Base-by-base conservation (phyloP, 768 basidiomycete species). In the Phaeotremella fagi region DNA sequence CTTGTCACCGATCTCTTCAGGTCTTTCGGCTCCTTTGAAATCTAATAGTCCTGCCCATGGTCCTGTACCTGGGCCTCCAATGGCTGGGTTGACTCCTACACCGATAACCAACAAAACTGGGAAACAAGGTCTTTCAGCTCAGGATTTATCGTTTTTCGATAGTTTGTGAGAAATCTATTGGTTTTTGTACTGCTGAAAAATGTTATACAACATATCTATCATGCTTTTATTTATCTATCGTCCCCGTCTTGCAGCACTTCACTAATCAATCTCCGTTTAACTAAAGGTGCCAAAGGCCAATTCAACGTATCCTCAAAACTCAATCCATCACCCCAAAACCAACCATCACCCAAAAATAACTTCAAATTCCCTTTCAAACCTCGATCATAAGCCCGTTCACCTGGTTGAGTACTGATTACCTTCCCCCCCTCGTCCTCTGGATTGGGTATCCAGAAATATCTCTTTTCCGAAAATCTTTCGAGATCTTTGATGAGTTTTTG, bases 71-170 rank as follows among this genome's bases (percentile, higher is more conserved):
- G 31, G 9, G 16, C 7, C 7, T 7, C 31, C 31, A 33, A n/a
- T n/a, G n/a, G n/a, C n/a, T n/a, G n/a, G n/a, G n/a, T n/a, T n/a
- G n/a, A 16, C 31, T 16, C 31, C 31, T 16, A 16, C 31, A 33
- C 31, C 31, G 9, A 16, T 16, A 33, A 16, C 31, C 31, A 33
- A 33, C 67, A n/a, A n/a, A 44, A 49, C 60, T 59, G 66, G 63
- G 20, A 73, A 64, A n/a, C 82, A 83, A 12, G 85, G 84, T 3
- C 71, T 90, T 45, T 86, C 85, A 3, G 88, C 87, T 2, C 86
- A 88, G 74, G 89, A 90, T 79, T 71, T 90, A 47, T 87, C 85
- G 16, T 90, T 91, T 72, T 91, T 90, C 69, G 88, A 90, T 74
- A 85, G 86, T 29, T 64, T 85, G 27, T 87, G 71, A 71, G 38